Conservation (phyloP, 1,284 basidiomycete species). For the Schizophyllum commune region DNA sequence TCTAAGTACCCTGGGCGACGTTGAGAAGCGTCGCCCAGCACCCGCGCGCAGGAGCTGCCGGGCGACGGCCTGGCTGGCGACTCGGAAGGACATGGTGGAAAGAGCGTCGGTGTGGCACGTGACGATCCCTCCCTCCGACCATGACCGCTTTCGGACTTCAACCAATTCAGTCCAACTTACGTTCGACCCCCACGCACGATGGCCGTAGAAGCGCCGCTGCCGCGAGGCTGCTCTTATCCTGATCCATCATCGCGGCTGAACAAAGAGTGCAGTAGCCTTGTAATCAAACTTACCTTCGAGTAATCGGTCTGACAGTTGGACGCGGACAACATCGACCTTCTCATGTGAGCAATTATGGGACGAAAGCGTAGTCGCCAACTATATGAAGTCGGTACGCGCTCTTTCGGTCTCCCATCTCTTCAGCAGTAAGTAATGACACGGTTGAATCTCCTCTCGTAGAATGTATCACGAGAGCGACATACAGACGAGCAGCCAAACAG, state of each 20-base stretch:
- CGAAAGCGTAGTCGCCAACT: too few species aligned
- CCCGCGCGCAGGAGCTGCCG: slow-evolving; percentile 26
- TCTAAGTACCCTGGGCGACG: slow-evolving; percentile 37
- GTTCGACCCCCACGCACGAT: not conserved
- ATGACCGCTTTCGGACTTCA: not conserved
- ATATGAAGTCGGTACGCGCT: too few species aligned
- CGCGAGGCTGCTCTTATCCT: not conserved
- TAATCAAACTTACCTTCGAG: too few species aligned
- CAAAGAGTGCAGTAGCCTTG: too few species aligned
- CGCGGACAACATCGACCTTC: too few species aligned
- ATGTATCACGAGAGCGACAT: too few species aligned
- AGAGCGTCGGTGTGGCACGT: not conserved
- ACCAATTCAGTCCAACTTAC: not conserved
- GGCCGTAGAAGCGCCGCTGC: not conserved
- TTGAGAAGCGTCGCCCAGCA: slow-evolving; percentile 25
- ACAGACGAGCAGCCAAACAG: too few species aligned
- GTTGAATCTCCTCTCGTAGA: too few species aligned
- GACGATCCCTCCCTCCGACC: not conserved
- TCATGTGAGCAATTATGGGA: too few species aligned
- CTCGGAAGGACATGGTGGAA: slow-evolving; percentile 43
- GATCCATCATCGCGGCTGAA: not conserved
- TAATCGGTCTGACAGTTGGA: too few species aligned
- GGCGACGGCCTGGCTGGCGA: slow-evolving; percentile 28
- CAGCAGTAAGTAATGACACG: too few species aligned
- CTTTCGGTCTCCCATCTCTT: too few species aligned